These are phyloP conservation scores for Bodo saltans DNA, from an alignment of 78 protist genomes.

Conservation along the genomic window DNA sequence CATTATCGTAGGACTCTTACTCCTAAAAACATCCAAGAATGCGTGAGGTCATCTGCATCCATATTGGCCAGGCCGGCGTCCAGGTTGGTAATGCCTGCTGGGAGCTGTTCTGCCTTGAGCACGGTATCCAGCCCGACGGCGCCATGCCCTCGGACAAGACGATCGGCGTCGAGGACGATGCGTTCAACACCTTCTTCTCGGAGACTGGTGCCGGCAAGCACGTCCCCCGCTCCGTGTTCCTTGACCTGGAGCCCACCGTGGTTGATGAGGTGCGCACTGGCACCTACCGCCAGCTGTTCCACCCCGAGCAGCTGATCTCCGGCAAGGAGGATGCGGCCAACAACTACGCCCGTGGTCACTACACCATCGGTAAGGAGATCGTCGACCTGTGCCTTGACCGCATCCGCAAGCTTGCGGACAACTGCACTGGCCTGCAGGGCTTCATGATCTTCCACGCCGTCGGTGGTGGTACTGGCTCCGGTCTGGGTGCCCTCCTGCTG, in stretches of 20 bases:
- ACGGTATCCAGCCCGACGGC: slow-evolving; percentile 86
- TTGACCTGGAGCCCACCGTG: slow-evolving; percentile 90
- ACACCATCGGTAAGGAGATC: slow-evolving; percentile 77
- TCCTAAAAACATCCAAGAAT: too few species aligned
- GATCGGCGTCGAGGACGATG: slow-evolving; percentile 48
- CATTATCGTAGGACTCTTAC: too few species aligned
- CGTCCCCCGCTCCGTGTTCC: slow-evolving; percentile 90
- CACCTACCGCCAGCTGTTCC: slow-evolving; percentile 84
- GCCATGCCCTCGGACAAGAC: slow-evolving; percentile 59
- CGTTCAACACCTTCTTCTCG: slow-evolving; percentile 68
- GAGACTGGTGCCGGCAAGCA: slow-evolving; percentile 77
- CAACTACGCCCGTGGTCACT: slow-evolving; percentile 89
- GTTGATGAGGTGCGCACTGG: slow-evolving; percentile 88
- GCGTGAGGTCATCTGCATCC: slow-evolving; percentile 68
- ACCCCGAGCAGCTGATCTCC: slow-evolving; percentile 80
- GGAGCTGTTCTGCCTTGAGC: slow-evolving; percentile 93
- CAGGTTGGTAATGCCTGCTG: slow-evolving; percentile 95
- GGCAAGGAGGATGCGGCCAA: slow-evolving; percentile 90
- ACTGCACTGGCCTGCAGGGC: slow-evolving; percentile 60
- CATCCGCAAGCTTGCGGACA: slow-evolving; percentile 68
- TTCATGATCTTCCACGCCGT: slow-evolving; percentile 61
- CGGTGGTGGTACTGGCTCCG: slow-evolving; percentile 96
- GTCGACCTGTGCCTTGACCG: slow-evolving; percentile 62
- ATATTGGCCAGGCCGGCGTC: slow-evolving; percentile 87
- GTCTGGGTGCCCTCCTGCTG: slow-evolving; percentile 85